Conservation (phyloP, 805 yeast genomes). For the Yarrowia phangngaensis region DNA sequence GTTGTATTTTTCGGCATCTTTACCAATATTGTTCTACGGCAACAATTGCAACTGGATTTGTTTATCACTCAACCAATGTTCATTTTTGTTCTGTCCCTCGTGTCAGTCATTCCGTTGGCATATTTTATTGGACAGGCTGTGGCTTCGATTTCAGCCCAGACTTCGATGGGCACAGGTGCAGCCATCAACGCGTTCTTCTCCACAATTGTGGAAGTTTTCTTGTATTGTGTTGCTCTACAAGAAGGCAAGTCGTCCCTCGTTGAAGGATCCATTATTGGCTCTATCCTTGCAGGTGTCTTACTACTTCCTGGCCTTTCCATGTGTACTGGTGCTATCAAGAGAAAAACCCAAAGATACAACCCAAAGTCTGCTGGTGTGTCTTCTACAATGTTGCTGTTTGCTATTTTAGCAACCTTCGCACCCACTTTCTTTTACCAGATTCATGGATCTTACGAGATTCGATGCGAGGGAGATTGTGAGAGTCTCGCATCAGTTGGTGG, state of each 20-base stretch:
- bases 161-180: constrained; percentile 98
- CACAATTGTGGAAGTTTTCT: constrained; percentile 86
- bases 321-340: constrained; percentile 93
- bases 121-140: constrained; percentile 98
- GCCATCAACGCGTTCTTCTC: constrained; percentile 97
- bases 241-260: constrained; percentile 85
- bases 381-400: constrained; percentile 89
- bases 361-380: constrained; percentile 97
- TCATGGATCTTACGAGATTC: constrained; percentile 78
- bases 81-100: constrained; percentile 69
- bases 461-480: constrained; percentile 47
- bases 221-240: constrained; percentile 84
- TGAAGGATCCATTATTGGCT: constrained; percentile 94
- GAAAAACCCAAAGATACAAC: constrained; percentile 92
- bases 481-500: constrained; percentile 22
- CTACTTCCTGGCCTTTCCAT: constrained; percentile 90
- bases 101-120: constrained; percentile 88
- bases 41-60: constrained; percentile 42
- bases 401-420: constrained; percentile 84
- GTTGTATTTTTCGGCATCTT: constrained; percentile 78
- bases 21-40: constrained; percentile 65
- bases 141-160: constrained; percentile 97
- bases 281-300: constrained; percentile 86
- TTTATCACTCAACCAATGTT: constrained; percentile 59
- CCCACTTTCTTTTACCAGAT: constrained; percentile 88